A percentile compares a stretch with the other conserved stretches of the same genome.
Evolutionary conservation across 2,329 filamentous ascomycete genomes (phyloP).

Genomic region (Phaeosphaeria sp.): DNA sequence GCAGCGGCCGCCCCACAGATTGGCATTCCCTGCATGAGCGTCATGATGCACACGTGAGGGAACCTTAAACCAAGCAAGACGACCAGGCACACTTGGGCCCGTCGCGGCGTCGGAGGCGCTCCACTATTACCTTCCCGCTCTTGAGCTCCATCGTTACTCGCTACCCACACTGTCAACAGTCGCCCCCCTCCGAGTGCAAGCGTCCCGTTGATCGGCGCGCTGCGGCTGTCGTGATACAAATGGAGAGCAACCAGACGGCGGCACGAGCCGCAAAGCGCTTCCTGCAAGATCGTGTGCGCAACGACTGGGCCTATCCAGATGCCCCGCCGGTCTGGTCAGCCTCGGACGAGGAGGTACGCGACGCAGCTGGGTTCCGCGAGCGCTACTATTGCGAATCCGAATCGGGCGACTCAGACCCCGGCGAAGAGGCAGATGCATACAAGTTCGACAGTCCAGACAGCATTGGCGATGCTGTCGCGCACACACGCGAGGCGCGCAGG

Average conservation of each 20-base stretch:
- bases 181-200: background rate
- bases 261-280: conserved; percentile 50
- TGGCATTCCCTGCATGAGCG: conserved; percentile 2
- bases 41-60: background rate
- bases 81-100: background rate
- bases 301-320: conserved; percentile 55
- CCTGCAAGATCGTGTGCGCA: conserved; percentile 51
- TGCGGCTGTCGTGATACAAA: conserved; percentile 10
- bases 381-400: conserved; percentile 51
- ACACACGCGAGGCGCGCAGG: conserved; percentile 40
- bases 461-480: conserved; percentile 48
- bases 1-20: background rate
- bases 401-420: conserved; percentile 28
- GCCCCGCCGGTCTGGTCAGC: conserved; percentile 40
- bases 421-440: conserved; percentile 41
- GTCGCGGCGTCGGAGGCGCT: background rate
- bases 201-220: background rate
- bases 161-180: background rate
- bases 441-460: conserved; percentile 55
- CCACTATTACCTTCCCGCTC: background rate
- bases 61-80: conserved; percentile 1
- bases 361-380: conserved; percentile 49
- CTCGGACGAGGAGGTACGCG: conserved; percentile 42
- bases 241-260: conserved; percentile 52
- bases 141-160: background rate